Base-by-base conservation (phyloP, 805 yeast species). In the Huiozyma sinensis region DNA sequence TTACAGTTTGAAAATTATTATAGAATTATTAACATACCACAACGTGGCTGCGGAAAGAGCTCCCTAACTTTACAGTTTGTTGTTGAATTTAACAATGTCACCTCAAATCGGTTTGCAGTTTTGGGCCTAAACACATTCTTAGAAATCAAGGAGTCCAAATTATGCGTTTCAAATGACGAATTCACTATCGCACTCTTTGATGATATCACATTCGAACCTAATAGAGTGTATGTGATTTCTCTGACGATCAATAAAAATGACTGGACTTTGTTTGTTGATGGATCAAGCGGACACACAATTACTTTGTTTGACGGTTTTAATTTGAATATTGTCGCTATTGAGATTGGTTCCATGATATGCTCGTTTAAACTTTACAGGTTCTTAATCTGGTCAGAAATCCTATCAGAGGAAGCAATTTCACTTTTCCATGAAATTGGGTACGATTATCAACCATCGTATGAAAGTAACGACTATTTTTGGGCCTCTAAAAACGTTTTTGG, bases 321-420 rank as follows among this genome's bases (percentile, higher is more conserved):
- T 2, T 47, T 49, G 3, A 44, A 46, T 24, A 42, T 49, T 11
- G 40, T 49, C 4, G 36, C 32, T 6, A 11, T 66, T n/a, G 60
- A 55, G 33, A 11, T 66, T 29, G 68, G 66, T 7, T 57, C 65
- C 1, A 60, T 63, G 47, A 60, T 57, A 17, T 51, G 62, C 6
- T 52, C 65, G 2, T 53, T 65, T n/a, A 57, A 51, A 40, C 43
- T 61, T 10, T 58, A 39, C 36, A 44, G 49, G n/a, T 46, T 57
- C 5, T 39, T 33, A 17, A 38, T 54, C 2, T 57, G 53, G 53
- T 38, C 47, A 8, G 6, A 13, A 6, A 28, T 7, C 6, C 31
- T 47, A 11, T 28, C 47, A 5, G 6, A 27, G 6, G 42, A 38
- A n/a, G 39, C 40, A 10, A 36, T 45, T 10, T 34, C 42, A 24